Conservation (phyloP, 805 yeast genomes). For the Saturnispora mendoncae region DNA sequence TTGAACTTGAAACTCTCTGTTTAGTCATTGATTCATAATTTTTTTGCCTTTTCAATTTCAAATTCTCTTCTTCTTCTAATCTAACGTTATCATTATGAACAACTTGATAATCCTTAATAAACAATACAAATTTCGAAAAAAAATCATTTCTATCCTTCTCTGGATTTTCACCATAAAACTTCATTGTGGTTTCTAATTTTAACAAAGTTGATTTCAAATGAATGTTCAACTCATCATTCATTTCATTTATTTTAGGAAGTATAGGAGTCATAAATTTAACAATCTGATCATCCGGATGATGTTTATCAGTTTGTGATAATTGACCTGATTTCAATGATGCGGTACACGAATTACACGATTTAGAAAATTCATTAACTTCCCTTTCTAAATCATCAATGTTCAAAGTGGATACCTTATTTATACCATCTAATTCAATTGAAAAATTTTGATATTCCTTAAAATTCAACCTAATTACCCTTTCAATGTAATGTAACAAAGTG, state of each 20-base stretch:
- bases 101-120: conserved; percentile 51
- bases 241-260: conserved; percentile 31
- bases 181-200: conserved; percentile 52
- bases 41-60: conserved; percentile 56
- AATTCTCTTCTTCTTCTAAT: conserved; percentile 57
- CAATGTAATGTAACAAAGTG: conserved; percentile 70
- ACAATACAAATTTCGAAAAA: conserved; percentile 52
- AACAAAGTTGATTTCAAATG: conserved; percentile 43
- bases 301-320: conserved; percentile 49
- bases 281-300: conserved; percentile 62
- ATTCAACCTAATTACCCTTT: conserved; percentile 52
- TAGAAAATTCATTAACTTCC: conserved; percentile 50
- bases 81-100: conserved; percentile 59
- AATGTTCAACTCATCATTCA: conserved; percentile 36
- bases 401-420: conserved; percentile 47
- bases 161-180: conserved; percentile 60
- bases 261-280: conserved; percentile 42
- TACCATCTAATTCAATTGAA: conserved; percentile 47
- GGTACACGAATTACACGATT: conserved; percentile 42
- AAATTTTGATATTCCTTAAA: conserved; percentile 58
- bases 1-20: conserved; percentile 3
- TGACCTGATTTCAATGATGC: conserved; percentile 52
- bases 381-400: conserved; percentile 53
- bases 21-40: conserved; percentile 32
- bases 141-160: conserved; percentile 50